Evolutionary conservation across 257 asterid species (phyloP), one percentile per base, ranked within the genome.

Genomic region (Asclepias syriaca): DNA sequence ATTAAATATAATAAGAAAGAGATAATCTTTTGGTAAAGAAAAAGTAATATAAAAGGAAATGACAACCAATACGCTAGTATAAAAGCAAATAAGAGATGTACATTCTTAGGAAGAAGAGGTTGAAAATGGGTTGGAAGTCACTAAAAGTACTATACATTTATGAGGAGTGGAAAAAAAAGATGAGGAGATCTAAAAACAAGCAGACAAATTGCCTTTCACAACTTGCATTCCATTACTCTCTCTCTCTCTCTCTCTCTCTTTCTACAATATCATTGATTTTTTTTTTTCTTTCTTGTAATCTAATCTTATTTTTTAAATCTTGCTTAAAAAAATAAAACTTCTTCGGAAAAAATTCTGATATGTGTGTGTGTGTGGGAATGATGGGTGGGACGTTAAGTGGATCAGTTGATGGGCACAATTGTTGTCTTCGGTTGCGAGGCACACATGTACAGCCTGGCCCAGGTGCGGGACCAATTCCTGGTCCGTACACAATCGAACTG

Each of bases 401-500:
- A 63, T 63, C 14, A 63, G 24, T 15, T 63, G 68, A 63, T 63
- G 68, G 68, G 68, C 71, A 67, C 34, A 29, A 67, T 29, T 46
- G 57, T 43, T 66, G 71, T 45, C 68, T 69, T 69, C n/a, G 40
- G 63, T 70, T 51, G 49, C 19, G 27, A 63, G 49, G 49, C 71
- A 53, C 19, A 71, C 70, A 49, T 11, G 9, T 13, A 53, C 66
- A 65, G 61, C 56, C 79, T 71, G 80, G 80, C 72, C 75, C 80
- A 75, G 57, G 32, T 71, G 39, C 19, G 8, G 65, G 72, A 45
- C 78, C 80, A 78, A 18, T 72, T 60, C 12, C 69, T 5, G 2
- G 39, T 72, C 83, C 78, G 75, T 75, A 68, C 77, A 16, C 66
- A 29, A 60, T 69, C 71, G 61, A 65, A 63, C 69, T 18, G 61